A percentile compares a stretch with the other conserved stretches of the same genome.
phyloP scores from a whole-genome alignment of 768 basidiomycete genomes.

The Lactarius hengduanensis region DNA sequence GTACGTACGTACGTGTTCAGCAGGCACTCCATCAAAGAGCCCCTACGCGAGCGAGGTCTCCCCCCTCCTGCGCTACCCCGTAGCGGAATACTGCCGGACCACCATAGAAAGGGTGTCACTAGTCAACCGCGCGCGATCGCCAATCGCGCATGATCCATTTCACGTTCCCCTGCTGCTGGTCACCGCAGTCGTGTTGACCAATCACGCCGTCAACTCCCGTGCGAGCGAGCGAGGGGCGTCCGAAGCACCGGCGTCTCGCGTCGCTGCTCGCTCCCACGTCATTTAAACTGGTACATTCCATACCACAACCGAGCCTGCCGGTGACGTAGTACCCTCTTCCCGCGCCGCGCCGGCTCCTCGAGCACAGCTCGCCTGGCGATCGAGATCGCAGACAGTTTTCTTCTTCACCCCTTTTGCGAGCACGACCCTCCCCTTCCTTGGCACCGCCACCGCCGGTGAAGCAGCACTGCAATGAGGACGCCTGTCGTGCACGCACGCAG shows the following conservation, averaged over 20 bases:
- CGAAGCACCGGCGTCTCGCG: not conserved
- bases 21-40: not conserved
- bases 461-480: slow-evolving; percentile 13
- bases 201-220: not conserved
- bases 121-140: not conserved
- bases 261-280: not conserved
- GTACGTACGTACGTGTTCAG: not conserved
- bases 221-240: not conserved
- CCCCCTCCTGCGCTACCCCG: not conserved
- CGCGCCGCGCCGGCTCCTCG: slow-evolving; percentile 15
- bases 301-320: not conserved
- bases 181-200: not conserved
- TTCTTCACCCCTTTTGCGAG: not conserved
- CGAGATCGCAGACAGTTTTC: not conserved
- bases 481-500: not conserved
- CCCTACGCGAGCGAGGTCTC: not conserved
- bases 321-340: not conserved
- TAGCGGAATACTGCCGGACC: not conserved
- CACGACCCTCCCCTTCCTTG: not conserved
- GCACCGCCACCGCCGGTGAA: slow-evolving; percentile 17
- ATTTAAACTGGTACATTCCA: not conserved
- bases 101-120: not conserved
- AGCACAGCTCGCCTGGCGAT: not conserved
- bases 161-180: not conserved
- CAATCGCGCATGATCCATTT: not conserved